These are phyloP conservation scores for Diaporthe aspalathi DNA, from an alignment of 2,329 filamentous ascomycete genomes.

Conservation along the genomic window DNA sequence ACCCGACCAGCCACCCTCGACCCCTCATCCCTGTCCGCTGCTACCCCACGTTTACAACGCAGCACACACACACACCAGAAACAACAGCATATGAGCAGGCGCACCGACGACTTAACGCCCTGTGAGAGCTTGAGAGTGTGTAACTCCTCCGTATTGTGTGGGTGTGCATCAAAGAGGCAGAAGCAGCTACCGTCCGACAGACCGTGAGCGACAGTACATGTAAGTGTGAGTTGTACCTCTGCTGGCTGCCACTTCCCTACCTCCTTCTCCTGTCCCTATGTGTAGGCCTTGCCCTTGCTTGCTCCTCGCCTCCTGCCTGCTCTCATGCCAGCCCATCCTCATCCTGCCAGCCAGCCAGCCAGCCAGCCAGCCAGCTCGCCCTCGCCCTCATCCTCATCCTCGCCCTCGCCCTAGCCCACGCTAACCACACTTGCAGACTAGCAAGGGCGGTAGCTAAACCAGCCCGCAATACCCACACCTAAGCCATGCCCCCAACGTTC, in stretches of 20 bases:
- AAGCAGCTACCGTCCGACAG: background rate
- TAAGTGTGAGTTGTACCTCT: slow-evolving; percentile 2
- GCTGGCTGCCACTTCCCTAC: slow-evolving; percentile 24
- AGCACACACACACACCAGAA: background rate
- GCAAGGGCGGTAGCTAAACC: slow-evolving; percentile 13
- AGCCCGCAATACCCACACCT: slow-evolving; percentile 2
- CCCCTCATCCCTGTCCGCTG: slow-evolving; percentile 15
- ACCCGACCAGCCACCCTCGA: slow-evolving; percentile 7
- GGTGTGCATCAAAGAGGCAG: background rate
- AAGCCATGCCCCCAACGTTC: slow-evolving; percentile 11
- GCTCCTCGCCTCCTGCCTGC: background rate
- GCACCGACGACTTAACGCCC: background rate
- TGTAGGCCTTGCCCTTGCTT: no score
- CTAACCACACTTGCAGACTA: background rate
- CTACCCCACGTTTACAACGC: slow-evolving; percentile 31
- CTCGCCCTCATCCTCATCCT: no score
- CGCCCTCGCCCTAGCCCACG: no score
- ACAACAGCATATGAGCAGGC: background rate
- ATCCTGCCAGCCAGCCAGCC: no score
- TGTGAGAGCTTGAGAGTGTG: background rate
- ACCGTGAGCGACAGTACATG: background rate
- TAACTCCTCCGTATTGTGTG: no score
- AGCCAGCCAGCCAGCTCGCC: no score
- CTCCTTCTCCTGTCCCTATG: background rate
- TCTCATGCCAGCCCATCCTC: no score